Conservation (phyloP, 768 basidiomycete genomes). For the Tulasnella sp. region DNA sequence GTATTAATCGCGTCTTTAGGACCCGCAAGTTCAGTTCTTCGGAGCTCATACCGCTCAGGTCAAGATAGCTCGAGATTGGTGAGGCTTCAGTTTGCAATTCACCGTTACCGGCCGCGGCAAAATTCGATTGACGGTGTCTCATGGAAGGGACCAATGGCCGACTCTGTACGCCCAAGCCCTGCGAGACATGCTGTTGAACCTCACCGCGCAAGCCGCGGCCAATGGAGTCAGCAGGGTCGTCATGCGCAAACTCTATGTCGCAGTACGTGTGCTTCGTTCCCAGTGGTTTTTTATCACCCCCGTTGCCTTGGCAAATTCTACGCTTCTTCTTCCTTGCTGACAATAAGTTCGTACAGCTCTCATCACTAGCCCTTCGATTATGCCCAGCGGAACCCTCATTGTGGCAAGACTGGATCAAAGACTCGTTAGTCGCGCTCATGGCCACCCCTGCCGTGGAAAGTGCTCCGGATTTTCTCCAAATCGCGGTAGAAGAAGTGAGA, state of each 20-base stretch:
- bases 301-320: conserved; percentile 7
- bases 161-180: conserved; percentile 49
- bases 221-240: conserved; percentile 59
- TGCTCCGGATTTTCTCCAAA: conserved; percentile 68
- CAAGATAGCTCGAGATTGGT: conserved; percentile 93
- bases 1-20: conserved; percentile 29
- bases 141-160: conserved; percentile 65
- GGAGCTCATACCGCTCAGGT: conserved; percentile 90
- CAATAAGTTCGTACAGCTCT: conserved; percentile 38
- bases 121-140: not conserved
- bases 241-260: conserved; percentile 79
- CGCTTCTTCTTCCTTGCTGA: conserved; percentile 7
- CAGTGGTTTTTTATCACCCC: not conserved
- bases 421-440: conserved; percentile 55
- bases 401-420: conserved; percentile 73
- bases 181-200: conserved; percentile 57
- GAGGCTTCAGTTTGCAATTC: conserved; percentile 16
- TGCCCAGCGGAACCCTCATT: conserved; percentile 48
- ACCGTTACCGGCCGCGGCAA: not conserved
- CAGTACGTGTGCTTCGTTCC: conserved; percentile 45
- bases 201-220: conserved; percentile 58
- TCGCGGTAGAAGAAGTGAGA: conserved; percentile 75
- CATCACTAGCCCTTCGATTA: conserved; percentile 64
- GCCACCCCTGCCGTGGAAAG: conserved; percentile 43
- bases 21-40: conserved; percentile 87